Evolutionary conservation across 768 basidiomycete species (phyloP).

Genomic region (Hypholoma sublateritium): DNA sequence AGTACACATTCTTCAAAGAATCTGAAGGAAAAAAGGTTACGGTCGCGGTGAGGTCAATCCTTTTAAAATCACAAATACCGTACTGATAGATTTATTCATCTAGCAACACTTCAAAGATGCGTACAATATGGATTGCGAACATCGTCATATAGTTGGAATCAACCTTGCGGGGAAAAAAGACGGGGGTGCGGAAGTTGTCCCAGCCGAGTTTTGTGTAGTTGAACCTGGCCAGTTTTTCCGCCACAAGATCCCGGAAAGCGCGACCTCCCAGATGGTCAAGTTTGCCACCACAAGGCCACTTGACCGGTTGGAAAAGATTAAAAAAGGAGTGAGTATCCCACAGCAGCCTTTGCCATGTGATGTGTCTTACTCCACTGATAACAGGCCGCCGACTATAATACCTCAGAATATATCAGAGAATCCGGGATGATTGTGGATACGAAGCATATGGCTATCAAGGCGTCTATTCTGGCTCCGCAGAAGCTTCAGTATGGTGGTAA

Average conservation of each 20-base stretch:
- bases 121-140: slow-evolving; percentile 30
- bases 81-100: not conserved
- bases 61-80: not conserved
- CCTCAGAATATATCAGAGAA: no score
- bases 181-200: slow-evolving; percentile 36
- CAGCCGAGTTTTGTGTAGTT: slow-evolving; percentile 48
- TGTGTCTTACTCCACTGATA: not conserved
- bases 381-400: no score
- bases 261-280: slow-evolving; percentile 37
- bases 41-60: slow-evolving; percentile 32
- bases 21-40: slow-evolving; percentile 36
- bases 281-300: slow-evolving; percentile 49
- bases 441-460: no score
- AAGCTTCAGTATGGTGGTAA: no score
- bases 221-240: slow-evolving; percentile 49
- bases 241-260: slow-evolving; percentile 38
- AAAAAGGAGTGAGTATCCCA: slow-evolving; percentile 21
- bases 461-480: no score
- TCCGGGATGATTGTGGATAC: no score
- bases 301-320: slow-evolving; percentile 39
- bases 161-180: slow-evolving; percentile 23
- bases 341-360: not conserved
- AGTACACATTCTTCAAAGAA: slow-evolving; percentile 37
- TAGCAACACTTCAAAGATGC: slow-evolving; percentile 42
- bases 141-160: slow-evolving; percentile 41